Conservation (phyloP, 1,139 yeast genomes). For the Wickerhamomyces sp. region DNA sequence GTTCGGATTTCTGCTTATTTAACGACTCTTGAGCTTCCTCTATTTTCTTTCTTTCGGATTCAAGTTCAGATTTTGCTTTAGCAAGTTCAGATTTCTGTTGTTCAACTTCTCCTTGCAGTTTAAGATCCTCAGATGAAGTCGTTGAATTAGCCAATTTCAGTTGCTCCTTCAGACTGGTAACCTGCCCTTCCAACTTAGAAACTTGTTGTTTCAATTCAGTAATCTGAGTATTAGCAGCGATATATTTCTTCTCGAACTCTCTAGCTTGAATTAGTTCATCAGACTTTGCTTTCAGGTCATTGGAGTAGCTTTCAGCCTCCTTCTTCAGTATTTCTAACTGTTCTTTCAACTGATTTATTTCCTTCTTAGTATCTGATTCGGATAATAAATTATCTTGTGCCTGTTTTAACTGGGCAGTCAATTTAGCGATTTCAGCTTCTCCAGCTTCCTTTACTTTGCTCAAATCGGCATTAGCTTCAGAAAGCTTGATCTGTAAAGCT, state of each 20-base stretch:
- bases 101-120: constrained; percentile 18
- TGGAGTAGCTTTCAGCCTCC: constrained; percentile 23
- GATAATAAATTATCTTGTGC: constrained; percentile 6
- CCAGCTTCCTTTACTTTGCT: constrained; percentile 10
- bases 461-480: constrained; percentile 11
- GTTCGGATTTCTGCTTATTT: constrained; percentile 6
- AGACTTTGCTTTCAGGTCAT: constrained; percentile 14
- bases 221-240: constrained; percentile 8
- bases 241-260: constrained; percentile 28
- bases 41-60: constrained; percentile 4
- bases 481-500: constrained; percentile 1
- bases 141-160: constrained; percentile 5
- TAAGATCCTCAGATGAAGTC: constrained; percentile 5
- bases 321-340: constrained; percentile 27
- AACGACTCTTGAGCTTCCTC: constrained; percentile 5
- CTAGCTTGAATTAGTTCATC: constrained; percentile 19
- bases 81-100: constrained; percentile 10
- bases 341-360: constrained; percentile 2
- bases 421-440: constrained; percentile 10
- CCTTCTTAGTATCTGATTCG: background rate
- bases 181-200: constrained; percentile 20
- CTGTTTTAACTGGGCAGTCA: constrained; percentile 12
- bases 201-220: constrained; percentile 18
- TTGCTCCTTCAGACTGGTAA: constrained; percentile 19
- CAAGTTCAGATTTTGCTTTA: constrained; percentile 1